These are phyloP conservation scores for Penicillium fimorum DNA, from an alignment of 495 filamentous ascomycete genomes.

Conservation along the genomic window DNA sequence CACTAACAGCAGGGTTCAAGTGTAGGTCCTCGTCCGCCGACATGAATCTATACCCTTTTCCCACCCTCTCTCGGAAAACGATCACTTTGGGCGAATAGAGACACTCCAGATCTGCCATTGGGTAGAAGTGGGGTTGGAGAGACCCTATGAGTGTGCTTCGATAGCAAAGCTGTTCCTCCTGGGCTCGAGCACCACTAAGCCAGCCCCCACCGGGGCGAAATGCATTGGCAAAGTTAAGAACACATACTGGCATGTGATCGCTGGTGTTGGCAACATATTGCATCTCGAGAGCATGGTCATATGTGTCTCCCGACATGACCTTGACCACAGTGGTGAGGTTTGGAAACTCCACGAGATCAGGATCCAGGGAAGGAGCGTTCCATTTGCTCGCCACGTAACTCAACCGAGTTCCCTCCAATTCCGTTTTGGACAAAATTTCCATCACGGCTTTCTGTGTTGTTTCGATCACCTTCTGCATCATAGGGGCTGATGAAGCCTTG, in stretches of 20 bases:
- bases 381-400: not conserved
- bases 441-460: not conserved
- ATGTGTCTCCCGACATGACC: slow-evolving; percentile 51
- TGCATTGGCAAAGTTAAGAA: slow-evolving; percentile 63
- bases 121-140: slow-evolving; percentile 56
- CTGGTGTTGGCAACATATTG: slow-evolving; percentile 11
- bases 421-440: not conserved
- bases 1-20: slow-evolving; percentile 38
- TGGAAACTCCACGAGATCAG: slow-evolving; percentile 17
- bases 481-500: not conserved
- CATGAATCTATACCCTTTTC: slow-evolving; percentile 42
- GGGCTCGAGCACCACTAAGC: slow-evolving; percentile 52
- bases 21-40: not conserved
- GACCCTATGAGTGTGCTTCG: slow-evolving; percentile 56
- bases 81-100: slow-evolving; percentile 61
- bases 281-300: slow-evolving; percentile 49
- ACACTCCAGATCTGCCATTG: slow-evolving; percentile 47
- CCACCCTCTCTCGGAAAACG: slow-evolving; percentile 48
- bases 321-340: slow-evolving; percentile 20
- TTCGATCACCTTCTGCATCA: not conserved
- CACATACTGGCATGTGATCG: slow-evolving; percentile 42
- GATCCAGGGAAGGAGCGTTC: slow-evolving; percentile 8
- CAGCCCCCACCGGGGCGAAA: slow-evolving; percentile 55
- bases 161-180: slow-evolving; percentile 67
- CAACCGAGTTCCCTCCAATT: slow-evolving; percentile 11